Percentiles rank a stretch among this genome's conserved stretches.
Evolutionary conservation across 331 rosid genomes (phyloP).

Genomic region (Pyrus hybrid): DNA sequence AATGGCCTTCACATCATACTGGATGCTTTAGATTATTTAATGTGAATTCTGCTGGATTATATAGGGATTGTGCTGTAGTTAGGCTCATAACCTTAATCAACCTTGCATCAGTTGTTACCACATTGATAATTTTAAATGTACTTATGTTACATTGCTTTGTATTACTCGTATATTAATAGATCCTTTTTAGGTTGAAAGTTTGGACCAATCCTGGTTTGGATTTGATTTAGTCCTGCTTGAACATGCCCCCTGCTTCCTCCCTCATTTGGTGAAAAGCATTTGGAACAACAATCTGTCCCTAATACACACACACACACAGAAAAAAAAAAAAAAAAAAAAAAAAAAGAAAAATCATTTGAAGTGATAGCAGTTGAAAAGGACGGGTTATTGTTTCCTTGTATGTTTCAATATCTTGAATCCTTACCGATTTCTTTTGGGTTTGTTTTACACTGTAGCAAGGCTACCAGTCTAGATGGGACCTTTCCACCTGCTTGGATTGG

Average conservation of each 20-base stretch:
- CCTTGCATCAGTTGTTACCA: neutral
- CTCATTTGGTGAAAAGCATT: neutral
- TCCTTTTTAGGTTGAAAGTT: neutral
- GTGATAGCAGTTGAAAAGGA: neutral
- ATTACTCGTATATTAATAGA: neutral
- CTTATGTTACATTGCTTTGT: neutral
- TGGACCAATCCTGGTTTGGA: neutral
- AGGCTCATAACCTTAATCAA: neutral
- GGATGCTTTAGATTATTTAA: neutral
- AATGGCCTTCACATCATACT: neutral
- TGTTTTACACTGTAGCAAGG: constrained; percentile 59
- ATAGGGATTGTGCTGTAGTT: neutral
- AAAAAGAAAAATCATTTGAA: neutral
- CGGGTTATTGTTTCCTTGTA: neutral
- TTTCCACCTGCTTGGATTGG: constrained; percentile 99
- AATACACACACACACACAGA: neutral
- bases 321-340: too few species aligned
- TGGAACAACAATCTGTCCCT: neutral
- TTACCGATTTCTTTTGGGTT: constrained; percentile 7
- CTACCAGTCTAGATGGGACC: constrained; percentile 84
- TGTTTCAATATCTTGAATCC: neutral
- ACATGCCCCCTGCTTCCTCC: neutral
- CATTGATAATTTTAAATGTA: neutral
- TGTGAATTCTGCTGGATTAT: neutral
- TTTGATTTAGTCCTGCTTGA: neutral